Evolutionary conservation across 441 rosid species (phyloP).

Genomic region (Corymbia citriodora): DNA sequence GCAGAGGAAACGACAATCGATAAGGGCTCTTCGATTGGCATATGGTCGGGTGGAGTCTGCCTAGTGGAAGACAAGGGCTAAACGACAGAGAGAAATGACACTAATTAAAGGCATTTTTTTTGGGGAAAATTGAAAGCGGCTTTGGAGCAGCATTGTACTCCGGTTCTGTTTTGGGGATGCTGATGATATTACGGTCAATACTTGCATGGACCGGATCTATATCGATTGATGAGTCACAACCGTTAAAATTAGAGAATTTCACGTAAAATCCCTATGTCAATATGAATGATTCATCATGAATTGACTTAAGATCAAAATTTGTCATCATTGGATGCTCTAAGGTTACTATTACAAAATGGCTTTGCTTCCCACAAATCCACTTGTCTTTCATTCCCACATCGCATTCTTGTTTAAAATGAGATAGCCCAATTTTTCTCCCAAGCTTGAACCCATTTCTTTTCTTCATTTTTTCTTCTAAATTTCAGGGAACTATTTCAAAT

Average conservation of each 20-base stretch:
- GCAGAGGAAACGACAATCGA: not conserved
- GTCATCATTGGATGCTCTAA: not conserved
- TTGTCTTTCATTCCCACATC: not conserved
- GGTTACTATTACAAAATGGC: not conserved
- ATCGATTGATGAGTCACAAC: not conserved
- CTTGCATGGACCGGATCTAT: not conserved
- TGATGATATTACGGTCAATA: not conserved
- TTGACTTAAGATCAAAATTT: not conserved
- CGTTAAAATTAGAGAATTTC: accelerated
- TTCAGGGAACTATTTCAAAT: not conserved
- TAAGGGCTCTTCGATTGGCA: not conserved
- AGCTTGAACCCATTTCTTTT: not conserved
- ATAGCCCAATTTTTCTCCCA: accelerated
- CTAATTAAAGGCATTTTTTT: not conserved
- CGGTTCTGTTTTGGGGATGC: not conserved
- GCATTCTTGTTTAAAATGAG: not conserved
- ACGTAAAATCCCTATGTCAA: accelerated
- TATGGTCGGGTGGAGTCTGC: not conserved
- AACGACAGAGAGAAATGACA: not conserved
- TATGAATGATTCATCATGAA: not conserved
- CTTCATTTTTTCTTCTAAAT: not conserved
- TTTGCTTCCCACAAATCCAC: not conserved
- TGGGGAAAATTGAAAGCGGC: not conserved
- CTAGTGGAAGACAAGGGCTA: not conserved
- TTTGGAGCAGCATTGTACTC: not conserved